Evolutionary conservation across 352 stramenopile species (phyloP), one percentile per base, ranked within the genome.

Genomic region (Phytophthora kernoviae): DNA sequence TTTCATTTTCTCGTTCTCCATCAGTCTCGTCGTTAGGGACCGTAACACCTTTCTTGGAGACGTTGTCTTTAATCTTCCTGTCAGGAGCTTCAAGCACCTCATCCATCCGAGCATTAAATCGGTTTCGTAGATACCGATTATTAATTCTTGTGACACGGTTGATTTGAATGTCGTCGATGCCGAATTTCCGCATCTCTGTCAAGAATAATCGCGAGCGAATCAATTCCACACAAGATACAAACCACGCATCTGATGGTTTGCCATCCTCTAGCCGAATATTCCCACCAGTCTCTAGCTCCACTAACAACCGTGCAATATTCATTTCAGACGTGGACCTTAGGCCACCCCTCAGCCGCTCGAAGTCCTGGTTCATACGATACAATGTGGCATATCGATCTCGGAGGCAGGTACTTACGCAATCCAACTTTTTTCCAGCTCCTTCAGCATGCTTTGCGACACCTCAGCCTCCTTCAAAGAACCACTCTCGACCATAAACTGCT

Each of bases 261-360:
- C 90, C 91, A 40, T 97, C 91, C 57, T 97, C 91, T 8, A 98
- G 66, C 0, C 89, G 84, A 46, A 98, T 94, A 45, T 98, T 97
- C 0, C 91, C 91, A 12, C 91, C 91, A 5, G 89, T 97, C 33
- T 97, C 85, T 12, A 98, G 74, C 62, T 98, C 91, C 26, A 97
- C 50, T 42, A 97, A 65, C 22, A 98, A 57, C 8, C 90, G 73
- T 20, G 80, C 75, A 32, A 96, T 91, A 41, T 84, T 91, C 30
- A 88, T 76, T 34, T 96, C 84, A 1, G 77, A 85, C 7, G 79
- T 66, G 34, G 75, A 74, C 21, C 78, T 71, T 18, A 96, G 46
- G 14, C 56, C 65, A 12, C 54, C 54, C 2, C 59, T 56, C 2
- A 96, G 54, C 2, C 60, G 59, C 4, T 94, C 73, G 26, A 84